These are phyloP conservation scores for Flaveria robusta DNA, from an alignment of 129 eudicot species.

Conservation along the genomic window DNA sequence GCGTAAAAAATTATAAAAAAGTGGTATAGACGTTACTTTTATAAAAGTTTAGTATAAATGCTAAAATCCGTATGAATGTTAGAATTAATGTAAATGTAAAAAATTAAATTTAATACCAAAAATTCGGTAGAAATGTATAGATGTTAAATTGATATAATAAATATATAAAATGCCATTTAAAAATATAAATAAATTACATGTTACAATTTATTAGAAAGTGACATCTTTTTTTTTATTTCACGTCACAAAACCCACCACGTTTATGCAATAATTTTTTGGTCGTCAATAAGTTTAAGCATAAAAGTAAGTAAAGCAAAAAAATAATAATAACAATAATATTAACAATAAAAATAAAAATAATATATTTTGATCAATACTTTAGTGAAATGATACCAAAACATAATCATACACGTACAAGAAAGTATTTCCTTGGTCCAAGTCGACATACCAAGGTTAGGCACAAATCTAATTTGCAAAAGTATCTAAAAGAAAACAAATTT, in stretches of 20 bases:
- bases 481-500: background rate
- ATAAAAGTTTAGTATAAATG: background rate
- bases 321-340: background rate
- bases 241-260: too few relatives aligned
- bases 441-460: constrained; percentile 24
- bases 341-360: background rate
- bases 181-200: too few relatives aligned
- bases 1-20: too few relatives aligned
- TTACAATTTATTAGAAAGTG: too few relatives aligned
- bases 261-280: too few relatives aligned
- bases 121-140: too few relatives aligned
- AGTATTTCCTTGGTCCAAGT: constrained; percentile 18
- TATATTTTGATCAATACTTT: background rate
- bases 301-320: background rate
- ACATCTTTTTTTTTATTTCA: too few relatives aligned
- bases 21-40: background rate
- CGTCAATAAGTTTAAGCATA: too few relatives aligned
- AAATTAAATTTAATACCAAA: too few relatives aligned
- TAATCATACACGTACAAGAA: constrained; percentile 7
- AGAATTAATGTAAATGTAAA: background rate
- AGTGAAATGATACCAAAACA: constrained; percentile 1
- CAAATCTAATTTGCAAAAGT: constrained; percentile 1
- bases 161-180: too few relatives aligned
- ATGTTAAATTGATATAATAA: too few relatives aligned
- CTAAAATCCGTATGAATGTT: background rate